Evolutionary conservation across 345 rosid genomes (phyloP).

Genomic region (Clausena lansium): DNA sequence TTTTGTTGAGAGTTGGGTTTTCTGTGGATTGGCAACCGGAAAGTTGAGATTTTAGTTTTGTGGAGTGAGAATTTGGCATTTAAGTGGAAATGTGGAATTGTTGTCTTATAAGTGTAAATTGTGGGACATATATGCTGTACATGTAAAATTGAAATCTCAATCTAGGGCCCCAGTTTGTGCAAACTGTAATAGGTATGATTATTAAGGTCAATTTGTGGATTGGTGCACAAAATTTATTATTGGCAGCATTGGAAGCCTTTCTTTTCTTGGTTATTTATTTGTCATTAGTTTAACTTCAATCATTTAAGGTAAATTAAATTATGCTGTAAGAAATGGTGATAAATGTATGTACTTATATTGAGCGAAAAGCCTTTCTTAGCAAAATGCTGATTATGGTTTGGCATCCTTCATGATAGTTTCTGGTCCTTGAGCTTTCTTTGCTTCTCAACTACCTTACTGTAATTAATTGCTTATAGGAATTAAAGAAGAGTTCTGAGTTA

Average conservation of each 20-base stretch:
- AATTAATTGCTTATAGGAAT: not conserved
- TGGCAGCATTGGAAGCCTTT: not conserved
- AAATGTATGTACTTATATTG: not conserved
- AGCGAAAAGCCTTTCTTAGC: not conserved
- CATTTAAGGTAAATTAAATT: too few relatives aligned
- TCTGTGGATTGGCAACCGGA: not conserved
- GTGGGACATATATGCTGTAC: not conserved
- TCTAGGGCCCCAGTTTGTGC: not conserved
- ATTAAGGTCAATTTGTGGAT: not conserved
- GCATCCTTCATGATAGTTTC: not conserved
- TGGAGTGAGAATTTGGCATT: not conserved
- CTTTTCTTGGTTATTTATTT: not conserved
- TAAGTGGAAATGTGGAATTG: not conserved
- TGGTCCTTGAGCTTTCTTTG: not conserved
- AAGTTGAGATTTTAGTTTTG: not conserved
- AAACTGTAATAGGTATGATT: not conserved
- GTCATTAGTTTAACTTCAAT: not conserved
- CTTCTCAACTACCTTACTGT: not conserved
- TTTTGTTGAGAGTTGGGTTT: conserved; percentile 1
- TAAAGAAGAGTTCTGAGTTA: not conserved
- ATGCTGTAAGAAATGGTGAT: not conserved
- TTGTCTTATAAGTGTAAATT: not conserved
- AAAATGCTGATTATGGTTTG: not conserved
- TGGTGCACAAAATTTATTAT: not conserved
- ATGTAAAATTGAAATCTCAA: not conserved